Conservation (phyloP, 208 protist genomes). For the Porcisia deanei region DNA sequence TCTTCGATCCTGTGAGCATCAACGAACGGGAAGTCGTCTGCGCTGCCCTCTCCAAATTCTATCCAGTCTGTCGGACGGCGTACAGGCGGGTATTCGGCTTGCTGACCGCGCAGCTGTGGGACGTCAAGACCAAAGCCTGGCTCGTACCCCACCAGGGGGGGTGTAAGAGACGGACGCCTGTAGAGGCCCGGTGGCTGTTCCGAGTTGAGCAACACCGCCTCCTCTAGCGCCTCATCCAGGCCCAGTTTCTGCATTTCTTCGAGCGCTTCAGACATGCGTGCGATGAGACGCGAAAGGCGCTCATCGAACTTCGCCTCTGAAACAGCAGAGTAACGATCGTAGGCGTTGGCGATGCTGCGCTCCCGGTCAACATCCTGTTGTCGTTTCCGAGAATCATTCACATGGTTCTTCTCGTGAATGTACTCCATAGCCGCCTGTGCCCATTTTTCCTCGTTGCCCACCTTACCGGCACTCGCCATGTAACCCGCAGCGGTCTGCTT, state of each 20-base stretch:
- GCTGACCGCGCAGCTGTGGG: conserved; percentile 77
- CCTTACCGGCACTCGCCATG: conserved; percentile 71
- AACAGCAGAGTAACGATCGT: conserved; percentile 68
- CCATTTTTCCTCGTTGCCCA: conserved; percentile 88
- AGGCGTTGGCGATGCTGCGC: conserved; percentile 58
- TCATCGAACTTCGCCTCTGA: conserved; percentile 51
- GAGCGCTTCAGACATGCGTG: conserved; percentile 74
- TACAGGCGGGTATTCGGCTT: conserved; percentile 74
- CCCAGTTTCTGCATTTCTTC: conserved; percentile 60
- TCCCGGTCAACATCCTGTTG: conserved; percentile 78
- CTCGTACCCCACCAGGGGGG: conserved; percentile 79
- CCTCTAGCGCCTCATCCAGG: conserved; percentile 50
- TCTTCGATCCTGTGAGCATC: conserved; percentile 62
- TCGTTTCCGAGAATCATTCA: conserved; percentile 79
- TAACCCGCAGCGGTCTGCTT: conserved; percentile 78
- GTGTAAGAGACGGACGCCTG: conserved; percentile 76
- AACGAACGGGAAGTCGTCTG: conserved; percentile 65
- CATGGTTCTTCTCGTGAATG: conserved; percentile 85
- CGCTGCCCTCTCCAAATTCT: conserved; percentile 27
- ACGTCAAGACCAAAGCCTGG: conserved; percentile 86
- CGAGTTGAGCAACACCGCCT: conserved; percentile 71
- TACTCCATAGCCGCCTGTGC: conserved; percentile 89
- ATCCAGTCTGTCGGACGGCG: conserved; percentile 56
- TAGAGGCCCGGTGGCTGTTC: conserved; percentile 75
- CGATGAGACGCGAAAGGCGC: conserved; percentile 46